These are phyloP conservation scores for Coriolopsis trogii DNA, from an alignment of 1,284 basidiomycete genomes.

Conservation along the genomic window DNA sequence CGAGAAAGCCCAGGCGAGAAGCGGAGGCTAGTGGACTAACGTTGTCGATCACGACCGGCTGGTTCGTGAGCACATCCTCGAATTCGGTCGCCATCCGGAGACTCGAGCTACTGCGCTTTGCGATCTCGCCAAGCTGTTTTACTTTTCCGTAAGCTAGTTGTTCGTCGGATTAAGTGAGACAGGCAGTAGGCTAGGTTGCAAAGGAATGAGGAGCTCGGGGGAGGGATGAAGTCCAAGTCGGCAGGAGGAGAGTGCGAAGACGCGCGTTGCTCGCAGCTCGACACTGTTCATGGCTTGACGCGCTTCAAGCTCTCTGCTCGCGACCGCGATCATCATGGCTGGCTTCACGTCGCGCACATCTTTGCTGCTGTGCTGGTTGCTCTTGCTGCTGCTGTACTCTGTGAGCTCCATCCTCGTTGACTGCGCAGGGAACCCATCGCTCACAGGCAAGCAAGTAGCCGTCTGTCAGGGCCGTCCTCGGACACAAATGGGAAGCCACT, in stretches of 20 bases:
- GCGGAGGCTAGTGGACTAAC: slow-evolving; percentile 54
- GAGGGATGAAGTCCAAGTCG: slow-evolving; percentile 10
- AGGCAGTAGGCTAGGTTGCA: slow-evolving; percentile 14
- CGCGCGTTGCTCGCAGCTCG: slow-evolving; percentile 15
- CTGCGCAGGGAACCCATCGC: background rate
- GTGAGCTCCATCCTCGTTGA: slow-evolving; percentile 9
- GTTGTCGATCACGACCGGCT: slow-evolving; percentile 96
- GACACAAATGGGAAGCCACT: slow-evolving; percentile 78
- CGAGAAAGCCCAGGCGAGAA: too few species aligned
- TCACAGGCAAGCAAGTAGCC: slow-evolving; percentile 37
- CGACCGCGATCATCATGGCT: slow-evolving; percentile 22
- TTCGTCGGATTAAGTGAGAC: slow-evolving; percentile 8
- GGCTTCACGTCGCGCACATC: slow-evolving; percentile 17
- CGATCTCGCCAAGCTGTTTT: too few species aligned
- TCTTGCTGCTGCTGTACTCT: slow-evolving; percentile 21
- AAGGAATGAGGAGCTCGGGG: slow-evolving; percentile 10
- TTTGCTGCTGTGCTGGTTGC: slow-evolving; percentile 21
- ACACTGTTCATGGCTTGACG: slow-evolving; percentile 13
- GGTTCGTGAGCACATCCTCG: slow-evolving; percentile 90
- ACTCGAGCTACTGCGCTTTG: slow-evolving; percentile 5
- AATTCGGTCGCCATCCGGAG: slow-evolving; percentile 79
- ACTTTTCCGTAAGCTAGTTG: slow-evolving; percentile 2
- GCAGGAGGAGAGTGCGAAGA: slow-evolving; percentile 14
- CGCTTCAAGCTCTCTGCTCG: slow-evolving; percentile 9
- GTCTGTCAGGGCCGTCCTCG: slow-evolving; percentile 49